Evolutionary conservation across 2,329 filamentous ascomycete species (phyloP), one percentile per base, ranked within the genome.

Genomic region (Alternaria gaisen): DNA sequence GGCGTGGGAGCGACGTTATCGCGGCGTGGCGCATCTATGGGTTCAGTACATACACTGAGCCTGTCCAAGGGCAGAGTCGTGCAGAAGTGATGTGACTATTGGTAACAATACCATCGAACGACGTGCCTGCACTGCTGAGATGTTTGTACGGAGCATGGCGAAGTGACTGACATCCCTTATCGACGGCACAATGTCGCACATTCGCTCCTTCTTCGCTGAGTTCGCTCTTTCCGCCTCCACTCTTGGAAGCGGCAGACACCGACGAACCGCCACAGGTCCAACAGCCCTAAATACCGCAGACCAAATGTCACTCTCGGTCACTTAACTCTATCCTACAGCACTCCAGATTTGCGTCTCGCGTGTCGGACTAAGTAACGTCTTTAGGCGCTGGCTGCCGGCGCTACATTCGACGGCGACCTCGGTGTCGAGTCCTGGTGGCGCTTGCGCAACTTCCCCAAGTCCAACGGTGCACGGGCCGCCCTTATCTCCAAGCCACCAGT

Each of bases 301-400:
- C 58, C 36, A 53, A 26, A 53, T 55, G 60, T 51, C 60, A 56
- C 56, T 58, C 47, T 54, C 48, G 43, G 32, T 18, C 55, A 36
- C 58, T 20, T 48, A 28, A 47, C 57, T 43, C 22, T n/a, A 53
- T 60, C 46, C 46, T 50, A 22, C 12, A 20, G 2, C 50, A 44
- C 62, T 62, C 59, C 62, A 64, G 51, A 36, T 53, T 47, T 52
- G n/a, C 62, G 54, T 53, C 55, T 52, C 60, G 48, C 62, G 48
- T 54, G 52, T 32, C 26, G 44, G 52, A 18, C 28, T 44, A 10
- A 40, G 60, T 47, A 56, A 46, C 60, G 52, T 40, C n/a, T 40
- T 53, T 43, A 11, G 53, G 43, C 44, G 20, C 28, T 53, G 44
- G 51, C 51, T 55, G 34, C 54, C 54, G 48, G 53, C 56, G 53